A percentile compares a stretch with the other conserved stretches of the same genome.
Evolutionary conservation across 192 early-diverging fungal species (phyloP).

Genomic region (Cetraspora pellucida): DNA sequence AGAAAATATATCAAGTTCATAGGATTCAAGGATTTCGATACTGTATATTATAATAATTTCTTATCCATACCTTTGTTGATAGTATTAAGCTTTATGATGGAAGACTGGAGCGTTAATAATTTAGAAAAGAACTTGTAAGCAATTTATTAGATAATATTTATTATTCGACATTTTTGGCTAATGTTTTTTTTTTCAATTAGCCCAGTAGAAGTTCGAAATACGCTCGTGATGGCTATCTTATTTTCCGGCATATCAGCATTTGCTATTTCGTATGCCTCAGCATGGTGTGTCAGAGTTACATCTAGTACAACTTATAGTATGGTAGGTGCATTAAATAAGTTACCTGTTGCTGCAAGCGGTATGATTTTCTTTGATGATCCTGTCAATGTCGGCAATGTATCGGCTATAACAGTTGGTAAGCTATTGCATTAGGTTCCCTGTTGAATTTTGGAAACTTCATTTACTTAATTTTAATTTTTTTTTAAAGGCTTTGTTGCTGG

Average conservation of each 20-base stretch:
- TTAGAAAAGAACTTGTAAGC: conserved; percentile 62
- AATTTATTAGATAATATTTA: neutral
- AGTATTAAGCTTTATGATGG: conserved; percentile 66
- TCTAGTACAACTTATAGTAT: conserved; percentile 89
- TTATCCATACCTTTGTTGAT: conserved; percentile 82
- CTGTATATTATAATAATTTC: conserved; percentile 96
- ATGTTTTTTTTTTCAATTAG: conserved; percentile 27
- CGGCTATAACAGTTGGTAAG: conserved; percentile 82
- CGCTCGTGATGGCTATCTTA: conserved; percentile 67
- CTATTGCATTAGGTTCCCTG: neutral
- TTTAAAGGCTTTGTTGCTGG: conserved; percentile 16
- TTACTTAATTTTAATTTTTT: neutral
- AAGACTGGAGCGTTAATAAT: conserved; percentile 68
- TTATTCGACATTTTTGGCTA: conserved; percentile 10
- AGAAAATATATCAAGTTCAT: conserved; percentile 86
- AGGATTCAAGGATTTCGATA: conserved; percentile 97
- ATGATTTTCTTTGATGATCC: conserved; percentile 95
- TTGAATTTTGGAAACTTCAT: neutral
- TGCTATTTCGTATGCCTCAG: conserved; percentile 83
- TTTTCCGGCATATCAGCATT: conserved; percentile 86
- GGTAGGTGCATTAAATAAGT: conserved; percentile 98
- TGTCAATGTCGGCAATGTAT: conserved; percentile 77
- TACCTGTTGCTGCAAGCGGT: conserved; percentile 92
- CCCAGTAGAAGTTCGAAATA: conserved; percentile 46
- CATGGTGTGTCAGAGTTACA: conserved; percentile 80